A percentile compares a stretch with the other conserved stretches of the same genome.
Conservation (phyloP, 176 grass and related monocot species). For the Chrysopogon serrulatus region DNA sequence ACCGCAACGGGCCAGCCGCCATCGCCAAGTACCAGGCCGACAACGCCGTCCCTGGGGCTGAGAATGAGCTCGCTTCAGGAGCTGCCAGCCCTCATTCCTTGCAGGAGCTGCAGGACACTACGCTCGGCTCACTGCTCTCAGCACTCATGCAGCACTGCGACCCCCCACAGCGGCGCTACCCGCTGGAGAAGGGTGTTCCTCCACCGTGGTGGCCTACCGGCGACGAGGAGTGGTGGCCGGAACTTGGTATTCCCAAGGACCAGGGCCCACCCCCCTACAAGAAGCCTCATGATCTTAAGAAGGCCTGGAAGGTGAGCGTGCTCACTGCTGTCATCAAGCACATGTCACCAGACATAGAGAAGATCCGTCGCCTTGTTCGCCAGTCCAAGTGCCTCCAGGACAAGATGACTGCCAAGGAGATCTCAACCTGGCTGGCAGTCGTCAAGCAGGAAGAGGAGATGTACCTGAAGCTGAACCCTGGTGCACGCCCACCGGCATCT, state of each 20-base stretch:
- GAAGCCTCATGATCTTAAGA: constrained; percentile 98
- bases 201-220: constrained; percentile 95
- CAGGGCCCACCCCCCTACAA: constrained; percentile 88
- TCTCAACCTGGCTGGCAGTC: constrained; percentile 82
- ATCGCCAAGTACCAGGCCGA: constrained; percentile 88
- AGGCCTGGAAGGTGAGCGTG: constrained; percentile 96
- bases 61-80: constrained; percentile 44
- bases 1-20: constrained; percentile 88
- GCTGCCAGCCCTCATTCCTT: constrained; percentile 59
- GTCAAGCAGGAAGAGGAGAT: constrained; percentile 94
- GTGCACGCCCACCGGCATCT: constrained; percentile 26
- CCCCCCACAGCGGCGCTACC: constrained; percentile 87
- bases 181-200: constrained; percentile 83
- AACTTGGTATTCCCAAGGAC: constrained; percentile 69
- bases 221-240: constrained; percentile 73
- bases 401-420: constrained; percentile 99
- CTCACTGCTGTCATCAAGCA: constrained; percentile 99
- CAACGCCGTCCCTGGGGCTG: constrained; percentile 55
- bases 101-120: constrained; percentile 97
- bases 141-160: constrained; percentile 99
- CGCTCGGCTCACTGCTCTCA: constrained; percentile 83
- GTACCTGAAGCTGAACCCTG: constrained; percentile 67
- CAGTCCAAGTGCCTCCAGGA: constrained; percentile 98
- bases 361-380: constrained; percentile 81
- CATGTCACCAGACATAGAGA: constrained; percentile 96